A percentile compares a stretch with the other conserved stretches of the same genome.
Evolutionary conservation across 441 rosid species (phyloP).

Genomic region (Pelargonium myrrhifolium): DNA sequence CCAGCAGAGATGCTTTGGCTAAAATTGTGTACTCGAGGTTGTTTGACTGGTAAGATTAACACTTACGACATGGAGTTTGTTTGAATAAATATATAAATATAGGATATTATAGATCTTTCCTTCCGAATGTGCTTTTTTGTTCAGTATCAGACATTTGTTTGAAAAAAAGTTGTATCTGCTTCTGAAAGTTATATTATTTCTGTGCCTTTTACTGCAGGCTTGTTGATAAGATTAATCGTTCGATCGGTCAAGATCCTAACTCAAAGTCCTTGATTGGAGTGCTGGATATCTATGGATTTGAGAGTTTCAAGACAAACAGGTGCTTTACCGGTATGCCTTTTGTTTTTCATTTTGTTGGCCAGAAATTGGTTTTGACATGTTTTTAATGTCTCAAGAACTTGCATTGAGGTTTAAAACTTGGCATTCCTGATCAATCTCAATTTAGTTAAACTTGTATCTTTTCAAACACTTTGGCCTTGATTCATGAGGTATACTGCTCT

Average conservation of each 20-base stretch:
- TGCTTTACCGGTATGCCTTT: constrained; percentile 92
- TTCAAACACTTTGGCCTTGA: neutral
- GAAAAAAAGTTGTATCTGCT: constrained; percentile 1
- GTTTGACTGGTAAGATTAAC: constrained; percentile 8
- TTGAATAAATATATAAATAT: neutral
- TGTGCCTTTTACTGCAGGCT: constrained; percentile 49
- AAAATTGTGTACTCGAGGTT: constrained; percentile 8
- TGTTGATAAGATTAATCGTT: constrained; percentile 70
- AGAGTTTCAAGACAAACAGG: constrained; percentile 99
- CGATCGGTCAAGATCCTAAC: constrained; percentile 87
- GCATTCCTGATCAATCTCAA: neutral
- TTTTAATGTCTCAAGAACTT: constrained; percentile 19
- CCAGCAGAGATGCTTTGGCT: constrained; percentile 7
- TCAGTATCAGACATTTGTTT: neutral
- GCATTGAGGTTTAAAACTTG: constrained; percentile 5
- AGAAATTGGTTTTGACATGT: constrained; percentile 26
- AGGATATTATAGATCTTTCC: neutral
- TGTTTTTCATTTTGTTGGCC: constrained; percentile 36
- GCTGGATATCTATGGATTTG: constrained; percentile 78
- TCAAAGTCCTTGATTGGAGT: constrained; percentile 84
- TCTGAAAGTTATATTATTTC: constrained; percentile 17
- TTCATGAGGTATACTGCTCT: neutral
- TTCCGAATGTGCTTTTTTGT: constrained; percentile 10
- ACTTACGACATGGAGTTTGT: neutral
- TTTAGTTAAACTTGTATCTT: neutral